Evolutionary conservation across 78 protist genomes (phyloP), one percentile per base, ranked within the genome.

Genomic region (Diacronema lutheri): DNA sequence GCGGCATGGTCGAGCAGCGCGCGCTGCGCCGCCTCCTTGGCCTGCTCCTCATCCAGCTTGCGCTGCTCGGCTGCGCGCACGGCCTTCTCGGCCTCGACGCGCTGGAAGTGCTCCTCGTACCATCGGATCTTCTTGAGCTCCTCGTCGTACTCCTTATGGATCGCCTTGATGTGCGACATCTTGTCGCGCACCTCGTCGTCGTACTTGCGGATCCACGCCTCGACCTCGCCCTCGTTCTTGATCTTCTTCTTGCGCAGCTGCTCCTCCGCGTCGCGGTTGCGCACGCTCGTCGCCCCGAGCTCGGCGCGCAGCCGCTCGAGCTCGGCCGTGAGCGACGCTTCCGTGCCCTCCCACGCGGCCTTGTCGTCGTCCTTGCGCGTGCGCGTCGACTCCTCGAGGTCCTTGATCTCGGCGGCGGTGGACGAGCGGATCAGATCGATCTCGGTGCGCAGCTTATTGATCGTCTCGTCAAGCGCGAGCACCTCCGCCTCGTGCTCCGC

Each of bases 201-300:
- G 46, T 56, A 78, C 83, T 78, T 78, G 29, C 13, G 0, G 41
- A 78, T 78, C 68, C 83, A 78, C 31, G 1, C 37, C 46, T 50
- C 64, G 25, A 14, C 2, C 19, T 78, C 83, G 41, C 37, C 10
- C 83, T 78, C 83, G 46, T 5, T 14, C 83, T 57, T 78, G 26
- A 29, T 16, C 71, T 56, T 60, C 71, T 37, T 55, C 84, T 79
- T 79, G 31, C 84, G 66, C 84, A 79, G 46, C 35, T 0, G 26
- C 57, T 61, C 66, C 84, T 79, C 84, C 4, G 1, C 0, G 19
- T 79, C 84, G 12, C 23, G 10, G 55, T 79, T 20, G 13, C 60
- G 50, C 46, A 21, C 1, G 21, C 21, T 0, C 37, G 7, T 71
- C 25, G 29, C 0, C 35, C n/a, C 55, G 21, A 79, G 74, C 23